These are phyloP conservation scores for Volvox africanus DNA, from an alignment of 139 green algal species.

Conservation along the genomic window DNA sequence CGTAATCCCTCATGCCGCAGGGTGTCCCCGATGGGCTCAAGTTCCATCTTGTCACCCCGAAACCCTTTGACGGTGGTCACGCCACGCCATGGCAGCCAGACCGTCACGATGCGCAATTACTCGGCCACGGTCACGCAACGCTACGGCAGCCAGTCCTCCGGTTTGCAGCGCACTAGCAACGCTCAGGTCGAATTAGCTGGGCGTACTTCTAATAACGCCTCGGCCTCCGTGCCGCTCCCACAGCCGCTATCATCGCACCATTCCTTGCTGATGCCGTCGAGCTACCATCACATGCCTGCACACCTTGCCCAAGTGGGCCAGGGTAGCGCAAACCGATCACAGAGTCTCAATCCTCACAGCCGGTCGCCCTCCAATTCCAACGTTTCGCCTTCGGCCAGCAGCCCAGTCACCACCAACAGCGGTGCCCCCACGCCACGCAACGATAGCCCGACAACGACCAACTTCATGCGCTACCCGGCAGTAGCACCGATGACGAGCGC, in stretches of 20 bases:
- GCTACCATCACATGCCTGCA: background rate
- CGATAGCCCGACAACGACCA: background rate
- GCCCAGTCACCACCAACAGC: background rate
- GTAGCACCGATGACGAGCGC: background rate
- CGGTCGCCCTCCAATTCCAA: background rate
- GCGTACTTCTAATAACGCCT: background rate
- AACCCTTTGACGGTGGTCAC: slow-evolving; percentile 2
- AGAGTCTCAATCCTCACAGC: background rate
- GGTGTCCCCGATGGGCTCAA: slow-evolving; percentile 37
- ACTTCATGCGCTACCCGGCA: background rate
- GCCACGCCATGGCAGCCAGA: slow-evolving; percentile 21
- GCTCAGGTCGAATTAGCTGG: background rate
- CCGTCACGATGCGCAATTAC: background rate
- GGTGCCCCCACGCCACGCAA: background rate
- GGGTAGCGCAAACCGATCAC: background rate
- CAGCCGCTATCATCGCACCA: background rate
- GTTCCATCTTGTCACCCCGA: background rate
- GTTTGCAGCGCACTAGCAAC: slow-evolving; percentile 2
- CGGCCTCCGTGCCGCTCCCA: slow-evolving; percentile 21
- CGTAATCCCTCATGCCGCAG: background rate
- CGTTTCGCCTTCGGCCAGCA: background rate
- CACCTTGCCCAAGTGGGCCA: background rate
- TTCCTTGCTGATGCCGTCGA: background rate
- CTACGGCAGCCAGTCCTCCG: slow-evolving; percentile 24
- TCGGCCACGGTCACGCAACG: slow-evolving; percentile 17